phyloP scores from a whole-genome alignment of 1,284 basidiomycete genomes.

The Sanghuangporus weigelae region DNA sequence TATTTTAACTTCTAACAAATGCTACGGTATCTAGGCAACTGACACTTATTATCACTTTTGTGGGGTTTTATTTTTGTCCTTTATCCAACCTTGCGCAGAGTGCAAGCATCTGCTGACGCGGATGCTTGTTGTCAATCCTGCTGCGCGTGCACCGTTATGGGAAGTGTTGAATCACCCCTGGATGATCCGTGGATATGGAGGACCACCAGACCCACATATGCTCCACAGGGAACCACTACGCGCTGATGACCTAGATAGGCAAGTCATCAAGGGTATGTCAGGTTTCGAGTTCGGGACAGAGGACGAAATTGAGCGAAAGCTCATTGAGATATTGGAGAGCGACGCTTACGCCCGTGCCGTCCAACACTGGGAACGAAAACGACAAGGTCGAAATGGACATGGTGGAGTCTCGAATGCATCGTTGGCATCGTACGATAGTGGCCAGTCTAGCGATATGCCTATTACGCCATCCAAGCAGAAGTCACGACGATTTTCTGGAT shows the following conservation, averaged over 20 bases:
- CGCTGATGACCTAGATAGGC: conserved; percentile 78
- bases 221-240: conserved; percentile 86
- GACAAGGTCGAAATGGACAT: conserved; percentile 43
- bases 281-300: conserved; percentile 95
- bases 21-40: conserved; percentile 6
- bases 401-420: conserved; percentile 55
- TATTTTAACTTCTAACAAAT: background rate
- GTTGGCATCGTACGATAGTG: conserved; percentile 56
- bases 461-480: conserved; percentile 47
- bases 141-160: conserved; percentile 72
- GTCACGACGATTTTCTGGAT: conserved; percentile 74
- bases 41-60: background rate
- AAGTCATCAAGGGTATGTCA: conserved; percentile 88
- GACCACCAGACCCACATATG: conserved; percentile 80
- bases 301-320: conserved; percentile 76
- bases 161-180: conserved; percentile 93
- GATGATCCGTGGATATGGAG: conserved; percentile 88
- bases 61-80: background rate
- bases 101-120: conserved; percentile 92
- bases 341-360: conserved; percentile 77
- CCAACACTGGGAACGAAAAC: conserved; percentile 72
- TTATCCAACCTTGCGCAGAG: conserved; percentile 42
- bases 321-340: conserved; percentile 71
- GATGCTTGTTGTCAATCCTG: conserved; percentile 96
- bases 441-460: conserved; percentile 28